A percentile compares a stretch with the other conserved stretches of the same genome.
phyloP scores from a whole-genome alignment of 345 rosid genomes.

The Gossypium thurberi region DNA sequence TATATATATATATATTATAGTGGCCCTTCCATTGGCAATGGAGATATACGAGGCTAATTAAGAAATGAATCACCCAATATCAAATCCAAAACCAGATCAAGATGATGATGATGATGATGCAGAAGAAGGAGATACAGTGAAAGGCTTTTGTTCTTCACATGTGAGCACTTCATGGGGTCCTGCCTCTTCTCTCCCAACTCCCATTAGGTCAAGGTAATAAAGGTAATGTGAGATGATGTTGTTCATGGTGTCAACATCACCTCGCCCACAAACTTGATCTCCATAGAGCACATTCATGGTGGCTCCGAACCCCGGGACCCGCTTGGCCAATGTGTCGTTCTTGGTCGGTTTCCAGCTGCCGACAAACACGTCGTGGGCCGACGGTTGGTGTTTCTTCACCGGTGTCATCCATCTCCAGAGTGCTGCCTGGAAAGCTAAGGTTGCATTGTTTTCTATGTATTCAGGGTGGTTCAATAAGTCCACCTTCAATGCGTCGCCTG shows the following conservation, averaged over 20 bases:
- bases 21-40: not conserved
- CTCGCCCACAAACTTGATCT: conserved; percentile 56
- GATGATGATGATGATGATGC: conserved; percentile 39
- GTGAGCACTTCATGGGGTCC: conserved; percentile 69
- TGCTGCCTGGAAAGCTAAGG: conserved; percentile 73
- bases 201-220: conserved; percentile 73
- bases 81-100: not conserved
- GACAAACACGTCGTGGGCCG: conserved; percentile 69
- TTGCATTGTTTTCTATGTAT: conserved; percentile 64
- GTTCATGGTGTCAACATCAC: conserved; percentile 68
- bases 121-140: conserved; percentile 28
- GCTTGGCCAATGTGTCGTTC: conserved; percentile 68
- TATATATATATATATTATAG: not conserved
- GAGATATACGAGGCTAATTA: not conserved
- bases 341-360: conserved; percentile 80
- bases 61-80: not conserved
- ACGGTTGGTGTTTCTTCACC: conserved; percentile 56
- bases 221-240: conserved; percentile 62
- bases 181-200: conserved; percentile 82
- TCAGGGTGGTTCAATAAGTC: conserved; percentile 64
- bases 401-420: conserved; percentile 94
- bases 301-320: conserved; percentile 67
- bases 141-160: conserved; percentile 68
- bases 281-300: conserved; percentile 78
- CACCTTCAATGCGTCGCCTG: conserved; percentile 63